These are phyloP conservation scores for Ophiostoma ips DNA, from an alignment of 2,329 filamentous ascomycete genomes.

Conservation along the genomic window DNA sequence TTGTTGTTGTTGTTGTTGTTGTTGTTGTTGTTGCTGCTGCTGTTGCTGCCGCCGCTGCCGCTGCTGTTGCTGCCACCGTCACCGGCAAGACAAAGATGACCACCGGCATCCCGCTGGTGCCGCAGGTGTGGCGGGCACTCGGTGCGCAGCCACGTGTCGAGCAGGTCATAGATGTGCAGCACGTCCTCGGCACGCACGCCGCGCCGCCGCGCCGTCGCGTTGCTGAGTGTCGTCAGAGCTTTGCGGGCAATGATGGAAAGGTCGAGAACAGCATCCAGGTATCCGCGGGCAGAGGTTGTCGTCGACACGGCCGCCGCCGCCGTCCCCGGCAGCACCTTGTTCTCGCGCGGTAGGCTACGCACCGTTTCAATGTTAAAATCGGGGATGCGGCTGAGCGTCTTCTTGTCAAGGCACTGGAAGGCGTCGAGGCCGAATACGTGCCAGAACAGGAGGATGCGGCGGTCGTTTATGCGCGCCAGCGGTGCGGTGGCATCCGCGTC, in stretches of 20 bases:
- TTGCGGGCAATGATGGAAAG: constrained; percentile 13
- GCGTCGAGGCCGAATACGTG: constrained; percentile 15
- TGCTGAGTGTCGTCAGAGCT: constrained; percentile 8
- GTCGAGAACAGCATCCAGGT: constrained; percentile 15
- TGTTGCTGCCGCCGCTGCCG: background rate
- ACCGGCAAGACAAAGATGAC: background rate
- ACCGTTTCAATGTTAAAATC: constrained; percentile 5
- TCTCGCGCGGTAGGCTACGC: background rate
- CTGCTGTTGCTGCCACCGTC: too few relatives aligned
- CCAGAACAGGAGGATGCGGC: constrained; percentile 13
- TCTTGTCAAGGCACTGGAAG: constrained; percentile 14
- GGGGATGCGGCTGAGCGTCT: constrained; percentile 12
- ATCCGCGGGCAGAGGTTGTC: constrained; percentile 6
- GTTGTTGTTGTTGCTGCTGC: background rate
- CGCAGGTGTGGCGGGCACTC: constrained; percentile 6
- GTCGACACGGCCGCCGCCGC: background rate
- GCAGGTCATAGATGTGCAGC: background rate
- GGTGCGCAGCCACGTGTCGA: constrained; percentile 7
- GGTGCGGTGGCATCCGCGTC: background rate
- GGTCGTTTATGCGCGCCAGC: constrained; percentile 7
- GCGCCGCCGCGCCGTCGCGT: constrained; percentile 4
- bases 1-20: background rate
- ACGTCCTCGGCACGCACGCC: constrained; percentile 9
- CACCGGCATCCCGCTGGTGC: background rate
- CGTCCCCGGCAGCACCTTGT: background rate